Conservation (phyloP, 31 red algal species). For the Asparagopsis taxiformis region DNA sequence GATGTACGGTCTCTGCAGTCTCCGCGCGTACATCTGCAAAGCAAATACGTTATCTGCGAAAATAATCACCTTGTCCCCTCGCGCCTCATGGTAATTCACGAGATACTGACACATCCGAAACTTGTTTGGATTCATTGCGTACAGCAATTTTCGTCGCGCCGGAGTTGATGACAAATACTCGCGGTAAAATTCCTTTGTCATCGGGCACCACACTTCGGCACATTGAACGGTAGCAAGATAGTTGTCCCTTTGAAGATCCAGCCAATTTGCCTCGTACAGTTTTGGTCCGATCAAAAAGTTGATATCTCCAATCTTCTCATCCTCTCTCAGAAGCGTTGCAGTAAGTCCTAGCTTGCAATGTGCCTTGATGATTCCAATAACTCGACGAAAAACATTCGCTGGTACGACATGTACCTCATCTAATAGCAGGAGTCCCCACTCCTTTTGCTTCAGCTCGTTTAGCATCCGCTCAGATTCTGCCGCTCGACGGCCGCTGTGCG, state of each 20-base stretch:
- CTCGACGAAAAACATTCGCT: conserved; percentile 96
- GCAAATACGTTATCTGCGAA: conserved; percentile 97
- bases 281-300: conserved; percentile 98
- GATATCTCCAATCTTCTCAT: conserved; percentile 95
- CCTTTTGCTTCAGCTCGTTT: conserved; percentile 77
- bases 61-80: conserved; percentile 97
- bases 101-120: conserved; percentile 89
- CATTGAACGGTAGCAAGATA: conserved; percentile 98
- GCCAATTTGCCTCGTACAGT: conserved; percentile 98
- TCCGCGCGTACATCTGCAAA: conserved; percentile 76
- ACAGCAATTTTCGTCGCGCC: conserved; percentile 83
- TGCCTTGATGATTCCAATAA: conserved; percentile 97
- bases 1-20: conserved; percentile 82
- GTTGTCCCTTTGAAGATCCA: conserved; percentile 84
- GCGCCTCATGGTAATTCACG: conserved; percentile 88
- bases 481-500: conserved; percentile 75
- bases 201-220: conserved; percentile 98
- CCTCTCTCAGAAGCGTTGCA: conserved; percentile 95
- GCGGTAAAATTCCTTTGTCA: conserved; percentile 96
- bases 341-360: conserved; percentile 96
- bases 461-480: conserved; percentile 80
- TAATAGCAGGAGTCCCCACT: conserved; percentile 97
- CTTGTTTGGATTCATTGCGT: conserved; percentile 99
- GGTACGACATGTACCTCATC: conserved; percentile 99
- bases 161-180: conserved; percentile 80